Conservation (phyloP, 352 stramenopile species). For the Pythium folliculosum region DNA sequence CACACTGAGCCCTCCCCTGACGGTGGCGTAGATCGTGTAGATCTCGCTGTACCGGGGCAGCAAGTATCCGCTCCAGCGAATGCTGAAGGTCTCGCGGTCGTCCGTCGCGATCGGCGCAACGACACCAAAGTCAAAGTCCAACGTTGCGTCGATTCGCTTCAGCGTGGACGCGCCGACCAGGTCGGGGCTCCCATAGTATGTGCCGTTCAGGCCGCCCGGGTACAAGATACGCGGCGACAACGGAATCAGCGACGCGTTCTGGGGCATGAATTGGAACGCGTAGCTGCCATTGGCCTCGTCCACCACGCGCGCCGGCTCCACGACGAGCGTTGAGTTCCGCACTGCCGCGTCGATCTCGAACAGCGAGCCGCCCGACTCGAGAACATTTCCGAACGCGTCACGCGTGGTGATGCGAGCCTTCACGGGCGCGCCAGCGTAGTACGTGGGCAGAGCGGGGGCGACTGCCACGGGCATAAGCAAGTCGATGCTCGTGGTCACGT, state of each 20-base stretch:
- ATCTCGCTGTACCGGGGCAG: constrained; percentile 50
- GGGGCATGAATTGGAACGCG: constrained; percentile 24
- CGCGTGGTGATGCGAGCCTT: constrained; percentile 42
- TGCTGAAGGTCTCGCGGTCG: constrained; percentile 52
- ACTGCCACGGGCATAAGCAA: constrained; percentile 35
- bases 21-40: constrained; percentile 52
- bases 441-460: constrained; percentile 25
- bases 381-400: constrained; percentile 47
- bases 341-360: constrained; percentile 41
- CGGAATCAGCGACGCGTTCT: not conserved
- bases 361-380: constrained; percentile 51
- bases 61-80: constrained; percentile 58
- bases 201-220: constrained; percentile 57
- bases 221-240: constrained; percentile 36
- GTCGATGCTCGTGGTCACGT: constrained; percentile 52
- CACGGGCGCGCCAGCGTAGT: constrained; percentile 41
- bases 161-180: constrained; percentile 31
- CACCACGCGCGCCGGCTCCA: constrained; percentile 29
- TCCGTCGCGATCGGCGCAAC: constrained; percentile 35
- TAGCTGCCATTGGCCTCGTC: constrained; percentile 43
- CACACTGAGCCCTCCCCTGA: constrained; percentile 39
- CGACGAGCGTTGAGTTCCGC: constrained; percentile 33
- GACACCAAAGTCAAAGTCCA: constrained; percentile 58
- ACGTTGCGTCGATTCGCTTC: constrained; percentile 34
- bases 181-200: constrained; percentile 43